Evolutionary conservation across 2,329 filamentous ascomycete species (phyloP), one percentile per base, ranked within the genome.

Genomic region (Cordyceps fumosorosea): DNA sequence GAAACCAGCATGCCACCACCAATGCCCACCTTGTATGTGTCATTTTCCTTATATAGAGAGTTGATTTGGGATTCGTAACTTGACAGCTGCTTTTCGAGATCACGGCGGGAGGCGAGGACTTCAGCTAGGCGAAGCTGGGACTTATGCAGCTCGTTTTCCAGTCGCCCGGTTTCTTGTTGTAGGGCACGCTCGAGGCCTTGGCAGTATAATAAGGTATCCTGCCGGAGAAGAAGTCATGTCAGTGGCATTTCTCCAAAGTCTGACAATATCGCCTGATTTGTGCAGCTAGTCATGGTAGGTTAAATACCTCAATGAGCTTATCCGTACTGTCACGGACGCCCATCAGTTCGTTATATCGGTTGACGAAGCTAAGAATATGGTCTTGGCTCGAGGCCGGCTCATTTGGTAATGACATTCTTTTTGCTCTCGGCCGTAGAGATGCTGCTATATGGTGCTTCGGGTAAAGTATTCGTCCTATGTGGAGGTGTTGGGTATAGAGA

Each of bases 121-220:
- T 81, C 76, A 8, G 76, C 74, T 16, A 85, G 75, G 65, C 86
- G 82, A 64, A 84, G 75, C 57, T 77, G 74, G 40, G 74, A 69
- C 65, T 81, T 74, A 50, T 70, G 71, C 12, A 84, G 68, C 62
- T 79, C 71, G 44, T 75, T 70, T 51, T 64, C 66, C 5, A 85
- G 72, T 10, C 67, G 67, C 1, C 67, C 65, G 64, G 80, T 84
- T 67, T 85, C 80, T 42, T 73, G 67, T 24, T 73, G 74, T 4
- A 82, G 69, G 6, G 63, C 68, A 20, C 70, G 72, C 67, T 85
- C 80, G 55, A 81, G 63, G 16, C 67, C 67, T 63, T 84, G 75
- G 65, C 72, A 72, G 65, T 81, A 80, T 51, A 77, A 66, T 62
- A 82, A 69, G 34, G 83, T 71, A 64, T 83, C 80, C 81, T 83